Evolutionary conservation across 805 yeast species (phyloP), one percentile per base, ranked within the genome.

Genomic region (Wickerhamomyces subpelliculosus): DNA sequence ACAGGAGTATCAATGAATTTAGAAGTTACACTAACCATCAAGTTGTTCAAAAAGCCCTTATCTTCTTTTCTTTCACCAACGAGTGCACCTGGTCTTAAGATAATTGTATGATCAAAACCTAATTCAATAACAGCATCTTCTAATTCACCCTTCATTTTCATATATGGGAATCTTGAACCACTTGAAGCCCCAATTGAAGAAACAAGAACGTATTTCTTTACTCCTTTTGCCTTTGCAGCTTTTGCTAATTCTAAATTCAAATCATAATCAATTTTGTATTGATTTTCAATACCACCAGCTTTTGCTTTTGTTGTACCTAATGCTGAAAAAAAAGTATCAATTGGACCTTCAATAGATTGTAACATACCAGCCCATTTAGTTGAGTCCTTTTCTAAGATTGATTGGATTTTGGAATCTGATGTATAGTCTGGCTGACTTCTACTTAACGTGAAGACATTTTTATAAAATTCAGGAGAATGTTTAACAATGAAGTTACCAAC

Each of bases 71-170:
- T 66, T 22, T 73, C 71, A 5, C 95, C 95, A 6, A 84, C 49
- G 27, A 87, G 62, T 1, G 67, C 57, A 12, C 96, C 96, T 0
- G 96, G 96, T 51, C 85, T 71, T 39, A 88, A 58, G 43, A 88
- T 81, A 36, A 86, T 72, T 1, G 88, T 78, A 38, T 76, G 67
- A n/a, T 78, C 80, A 58, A 86, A 88, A 21, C 67, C 71, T 40
- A 87, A 64, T 0, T 64, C 77, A 32, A 67, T 60, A 9, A 88
- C 63, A 34, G 76, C 86, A 32, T 78, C 72, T 55, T 88, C 96
- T 35, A 84, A 65, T 36, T 78, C 73, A 22, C 95, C 96, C 56
- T 88, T 88, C 59, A 82, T 68, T 47, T 68, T 68, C 32, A 74
- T 37, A 51, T 87, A 88, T 5, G 80, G 70, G 30, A 84, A 65